A percentile compares a stretch with the other conserved stretches of the same genome.
Conservation (phyloP, 2,329 filamentous ascomycete species). For the Stylonectria norvegica region DNA sequence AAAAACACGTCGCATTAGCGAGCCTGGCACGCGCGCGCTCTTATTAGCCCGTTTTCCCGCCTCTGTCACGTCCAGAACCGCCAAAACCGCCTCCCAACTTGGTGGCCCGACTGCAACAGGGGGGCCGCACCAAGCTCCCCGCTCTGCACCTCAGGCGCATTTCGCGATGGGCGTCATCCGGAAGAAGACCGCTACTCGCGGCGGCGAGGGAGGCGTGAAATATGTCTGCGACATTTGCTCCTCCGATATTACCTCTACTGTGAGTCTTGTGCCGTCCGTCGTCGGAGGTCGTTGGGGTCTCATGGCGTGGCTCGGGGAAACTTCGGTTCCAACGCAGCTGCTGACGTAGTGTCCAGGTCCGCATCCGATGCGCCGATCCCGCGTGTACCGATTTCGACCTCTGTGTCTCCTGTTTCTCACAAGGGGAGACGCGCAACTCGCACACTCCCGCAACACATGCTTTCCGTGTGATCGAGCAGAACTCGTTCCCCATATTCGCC, state of each 20-base stretch:
- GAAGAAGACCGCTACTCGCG: constrained; percentile 85
- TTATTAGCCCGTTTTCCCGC: constrained; percentile 9
- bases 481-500: constrained; percentile 95
- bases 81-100: no score
- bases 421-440: constrained; percentile 73
- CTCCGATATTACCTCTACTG: constrained; percentile 93
- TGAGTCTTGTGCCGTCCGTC: constrained; percentile 44
- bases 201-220: constrained; percentile 84
- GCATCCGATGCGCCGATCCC: constrained; percentile 83
- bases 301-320: constrained; percentile 22
- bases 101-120: constrained; percentile 19
- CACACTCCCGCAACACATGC: constrained; percentile 85
- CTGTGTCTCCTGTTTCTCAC: constrained; percentile 90
- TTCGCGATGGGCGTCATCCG: constrained; percentile 93
- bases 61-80: constrained; percentile 15
- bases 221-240: constrained; percentile 98
- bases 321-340: constrained; percentile 20
- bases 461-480: constrained; percentile 94
- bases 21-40: constrained; percentile 15
- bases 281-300: constrained; percentile 4
- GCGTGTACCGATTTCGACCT: constrained; percentile 93
- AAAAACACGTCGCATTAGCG: constrained; percentile 22
- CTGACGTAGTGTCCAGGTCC: constrained; percentile 59
- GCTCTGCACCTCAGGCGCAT: constrained; percentile 25
- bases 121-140: constrained; percentile 26